These are phyloP conservation scores for Phaffomyces opuntiae DNA, from an alignment of 805 yeast species.

Conservation along the genomic window DNA sequence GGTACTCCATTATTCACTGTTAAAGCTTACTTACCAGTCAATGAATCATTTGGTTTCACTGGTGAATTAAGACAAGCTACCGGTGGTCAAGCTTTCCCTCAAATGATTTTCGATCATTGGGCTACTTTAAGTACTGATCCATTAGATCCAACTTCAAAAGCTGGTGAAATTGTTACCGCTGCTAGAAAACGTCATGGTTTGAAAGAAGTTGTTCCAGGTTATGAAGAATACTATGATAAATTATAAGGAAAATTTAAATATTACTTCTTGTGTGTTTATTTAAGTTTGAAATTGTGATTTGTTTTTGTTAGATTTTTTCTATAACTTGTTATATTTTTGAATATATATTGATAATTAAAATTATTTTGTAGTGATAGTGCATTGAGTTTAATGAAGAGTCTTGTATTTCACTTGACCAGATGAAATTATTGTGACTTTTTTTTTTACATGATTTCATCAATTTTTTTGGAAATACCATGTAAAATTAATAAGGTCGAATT, in stretches of 20 bases:
- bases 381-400: no score
- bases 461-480: no score
- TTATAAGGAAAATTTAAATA: slow-evolving; percentile 36
- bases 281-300: not conserved
- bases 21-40: slow-evolving; percentile 99
- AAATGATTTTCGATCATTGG: slow-evolving; percentile 99
- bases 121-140: slow-evolving; percentile 86
- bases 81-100: slow-evolving; percentile 99
- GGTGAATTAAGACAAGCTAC: slow-evolving; percentile 99
- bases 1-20: slow-evolving; percentile 99
- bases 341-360: slow-evolving; percentile 2
- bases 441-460: no score
- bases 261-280: not conserved
- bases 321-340: not conserved
- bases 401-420: no score
- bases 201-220: slow-evolving; percentile 97
- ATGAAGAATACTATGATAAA: slow-evolving; percentile 97
- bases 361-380: not conserved
- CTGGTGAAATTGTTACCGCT: slow-evolving; percentile 56
- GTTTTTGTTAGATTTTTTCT: not conserved
- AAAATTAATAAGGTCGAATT: no score
- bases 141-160: slow-evolving; percentile 72
- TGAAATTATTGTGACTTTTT: no score
- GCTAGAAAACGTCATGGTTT: slow-evolving; percentile 95
- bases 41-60: slow-evolving; percentile 99